These are phyloP conservation scores for Pseudonectria buxi DNA, from an alignment of 2,329 filamentous ascomycete genomes.

Conservation along the genomic window DNA sequence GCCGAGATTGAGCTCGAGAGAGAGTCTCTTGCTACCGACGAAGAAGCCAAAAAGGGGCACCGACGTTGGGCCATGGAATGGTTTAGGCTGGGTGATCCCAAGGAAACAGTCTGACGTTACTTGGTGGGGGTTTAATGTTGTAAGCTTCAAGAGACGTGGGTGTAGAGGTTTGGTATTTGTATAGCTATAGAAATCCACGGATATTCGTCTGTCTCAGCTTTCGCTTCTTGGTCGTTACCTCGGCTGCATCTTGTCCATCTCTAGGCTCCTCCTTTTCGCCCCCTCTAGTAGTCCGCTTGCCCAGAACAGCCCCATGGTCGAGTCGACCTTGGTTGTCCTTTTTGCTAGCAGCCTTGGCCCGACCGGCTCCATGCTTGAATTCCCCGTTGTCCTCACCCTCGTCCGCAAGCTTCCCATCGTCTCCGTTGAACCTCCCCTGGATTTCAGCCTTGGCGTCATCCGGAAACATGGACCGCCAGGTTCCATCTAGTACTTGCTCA, in stretches of 20 bases:
- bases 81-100: conserved; percentile 24
- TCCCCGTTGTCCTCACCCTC: conserved; percentile 19
- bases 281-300: conserved; percentile 20
- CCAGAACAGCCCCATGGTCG: conserved; percentile 2
- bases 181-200: too few relatives aligned
- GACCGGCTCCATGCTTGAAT: conserved; percentile 6
- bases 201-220: too few relatives aligned
- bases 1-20: conserved; percentile 23
- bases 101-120: conserved; percentile 13
- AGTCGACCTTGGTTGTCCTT: background rate
- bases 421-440: conserved; percentile 29
- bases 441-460: conserved; percentile 31
- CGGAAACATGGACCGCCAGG: conserved; percentile 42
- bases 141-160: too few relatives aligned
- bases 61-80: conserved; percentile 29
- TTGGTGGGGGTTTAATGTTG: too few relatives aligned
- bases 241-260: too few relatives aligned
- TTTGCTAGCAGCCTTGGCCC: conserved; percentile 7
- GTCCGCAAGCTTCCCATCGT: conserved; percentile 28
- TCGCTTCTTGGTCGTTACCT: conserved; percentile 11
- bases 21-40: conserved; percentile 9
- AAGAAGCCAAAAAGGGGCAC: conserved; percentile 12
- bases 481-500: conserved; percentile 54
- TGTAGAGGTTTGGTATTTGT: too few relatives aligned
- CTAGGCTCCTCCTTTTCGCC: too few relatives aligned